Conservation (phyloP, 176 grass and related monocot species). For the Panicum miliaceum region DNA sequence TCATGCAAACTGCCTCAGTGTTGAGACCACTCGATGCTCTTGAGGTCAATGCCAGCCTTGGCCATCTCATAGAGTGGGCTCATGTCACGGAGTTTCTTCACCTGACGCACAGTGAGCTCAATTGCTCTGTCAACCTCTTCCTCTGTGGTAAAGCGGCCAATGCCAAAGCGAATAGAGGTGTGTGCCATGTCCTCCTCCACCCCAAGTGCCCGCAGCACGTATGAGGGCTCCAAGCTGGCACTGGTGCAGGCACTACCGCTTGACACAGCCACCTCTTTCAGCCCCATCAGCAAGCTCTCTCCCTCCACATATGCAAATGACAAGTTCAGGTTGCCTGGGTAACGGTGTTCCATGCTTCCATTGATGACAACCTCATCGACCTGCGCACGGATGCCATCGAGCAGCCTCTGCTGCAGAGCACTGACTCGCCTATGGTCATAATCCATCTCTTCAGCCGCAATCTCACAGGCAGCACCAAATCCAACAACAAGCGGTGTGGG, state of each 20-base stretch:
- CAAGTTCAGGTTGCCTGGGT: conserved; percentile 83
- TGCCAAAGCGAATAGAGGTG: conserved; percentile 93
- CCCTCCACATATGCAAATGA: conserved; percentile 94
- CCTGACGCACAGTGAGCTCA: conserved; percentile 78
- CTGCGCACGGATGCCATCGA: conserved; percentile 65
- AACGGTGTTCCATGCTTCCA: conserved; percentile 87
- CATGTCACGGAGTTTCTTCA: conserved; percentile 93
- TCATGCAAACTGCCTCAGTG: conserved; percentile 50
- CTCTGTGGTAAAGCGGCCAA: conserved; percentile 87
- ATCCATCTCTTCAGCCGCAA: conserved; percentile 82
- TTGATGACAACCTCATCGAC: conserved; percentile 83
- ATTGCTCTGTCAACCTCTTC: conserved; percentile 82
- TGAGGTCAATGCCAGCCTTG: conserved; percentile 86
- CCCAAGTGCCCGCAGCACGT: conserved; percentile 76
- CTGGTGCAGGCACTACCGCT: conserved; percentile 96
- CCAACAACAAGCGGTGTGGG: conserved; percentile 83
- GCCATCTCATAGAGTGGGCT: conserved; percentile 99
- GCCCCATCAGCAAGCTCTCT: conserved; percentile 94
- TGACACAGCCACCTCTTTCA: conserved; percentile 95
- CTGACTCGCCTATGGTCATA: conserved; percentile 61
- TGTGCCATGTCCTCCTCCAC: conserved; percentile 98
- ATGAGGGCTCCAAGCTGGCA: conserved; percentile 90
- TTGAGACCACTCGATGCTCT: conserved; percentile 92
- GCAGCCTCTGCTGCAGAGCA: conserved; percentile 57
- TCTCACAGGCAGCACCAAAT: conserved; percentile 81